Percentiles rank a stretch among this genome's conserved stretches.
Conservation (phyloP, 148 eudicot genomes). For the Amaranthus palmeri region DNA sequence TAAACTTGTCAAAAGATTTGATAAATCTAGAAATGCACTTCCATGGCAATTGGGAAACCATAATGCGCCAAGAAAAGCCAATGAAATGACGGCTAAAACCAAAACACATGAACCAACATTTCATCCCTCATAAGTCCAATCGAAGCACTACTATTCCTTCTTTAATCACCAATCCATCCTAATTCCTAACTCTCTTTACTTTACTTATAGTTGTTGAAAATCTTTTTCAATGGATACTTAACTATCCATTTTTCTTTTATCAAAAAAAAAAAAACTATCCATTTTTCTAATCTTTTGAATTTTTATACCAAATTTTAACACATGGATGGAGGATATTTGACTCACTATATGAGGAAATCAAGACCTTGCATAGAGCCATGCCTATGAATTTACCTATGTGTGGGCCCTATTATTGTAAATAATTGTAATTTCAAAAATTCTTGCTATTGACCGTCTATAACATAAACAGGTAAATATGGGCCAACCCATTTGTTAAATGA, state of each 20-base stretch:
- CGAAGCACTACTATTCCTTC: not conserved
- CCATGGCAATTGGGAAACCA: conserved; percentile 23
- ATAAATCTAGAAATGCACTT: conserved; percentile 4
- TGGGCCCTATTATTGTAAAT: not conserved
- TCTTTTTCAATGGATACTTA: not conserved
- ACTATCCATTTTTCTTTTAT: not conserved
- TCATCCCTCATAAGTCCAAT: conserved; percentile 20
- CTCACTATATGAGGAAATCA: not conserved
- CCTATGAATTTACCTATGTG: not conserved
- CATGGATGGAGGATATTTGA: not conserved
- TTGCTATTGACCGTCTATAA: too few relatives aligned
- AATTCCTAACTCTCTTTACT: not conserved
- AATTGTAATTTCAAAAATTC: too few relatives aligned
- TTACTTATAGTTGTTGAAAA: not conserved
- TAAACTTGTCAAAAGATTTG: conserved; percentile 23
- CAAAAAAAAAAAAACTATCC: too few relatives aligned
- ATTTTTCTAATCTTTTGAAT: not conserved
- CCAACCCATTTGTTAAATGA: too few relatives aligned
- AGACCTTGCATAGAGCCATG: not conserved
- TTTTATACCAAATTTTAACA: not conserved
- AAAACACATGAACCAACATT: conserved; percentile 1
- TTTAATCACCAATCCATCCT: not conserved
- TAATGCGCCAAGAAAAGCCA: conserved; percentile 17
- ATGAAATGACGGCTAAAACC: conserved; percentile 18
- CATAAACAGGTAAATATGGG: too few relatives aligned